phyloP scores from a whole-genome alignment of 163 green algal genomes.

The Scenedesmus sp. region DNA sequence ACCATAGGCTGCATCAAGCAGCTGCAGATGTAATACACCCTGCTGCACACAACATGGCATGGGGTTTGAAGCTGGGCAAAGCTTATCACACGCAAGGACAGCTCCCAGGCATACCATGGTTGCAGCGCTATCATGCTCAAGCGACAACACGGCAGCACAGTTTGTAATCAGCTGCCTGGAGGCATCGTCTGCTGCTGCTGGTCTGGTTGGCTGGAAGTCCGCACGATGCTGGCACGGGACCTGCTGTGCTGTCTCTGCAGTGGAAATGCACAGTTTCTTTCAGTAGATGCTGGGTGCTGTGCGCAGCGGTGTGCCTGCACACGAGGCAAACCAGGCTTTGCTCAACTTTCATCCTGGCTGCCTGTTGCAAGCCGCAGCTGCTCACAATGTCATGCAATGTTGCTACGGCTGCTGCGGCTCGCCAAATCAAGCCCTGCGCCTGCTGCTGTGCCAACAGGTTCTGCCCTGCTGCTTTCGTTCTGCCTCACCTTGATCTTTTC shows the following conservation, averaged over 20 bases:
- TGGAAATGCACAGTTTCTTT: not conserved
- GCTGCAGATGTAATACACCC: too few species aligned
- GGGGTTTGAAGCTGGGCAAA: too few species aligned
- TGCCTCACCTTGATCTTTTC: slow-evolving; percentile 49
- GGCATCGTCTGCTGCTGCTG: not conserved
- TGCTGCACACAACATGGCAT: too few species aligned
- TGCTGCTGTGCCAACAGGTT: not conserved
- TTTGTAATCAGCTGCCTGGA: not conserved
- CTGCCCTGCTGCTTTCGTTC: too few species aligned
- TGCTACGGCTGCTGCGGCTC: not conserved
- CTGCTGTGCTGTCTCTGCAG: slow-evolving; percentile 36
- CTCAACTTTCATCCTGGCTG: too few species aligned
- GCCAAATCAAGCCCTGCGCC: not conserved
- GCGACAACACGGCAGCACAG: not conserved
- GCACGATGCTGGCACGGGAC: not conserved
- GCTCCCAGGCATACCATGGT: too few species aligned
- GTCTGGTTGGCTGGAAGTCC: not conserved
- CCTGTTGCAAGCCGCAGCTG: too few species aligned
- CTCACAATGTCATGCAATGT: not conserved
- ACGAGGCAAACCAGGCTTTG: too few species aligned
- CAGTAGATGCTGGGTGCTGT: not conserved
- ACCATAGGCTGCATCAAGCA: too few species aligned
- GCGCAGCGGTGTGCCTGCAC: too few species aligned
- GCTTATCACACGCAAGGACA: too few species aligned
- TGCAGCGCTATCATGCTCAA: too few species aligned